Evolutionary conservation across 1,284 basidiomycete genomes (phyloP).

Genomic region (Cutaneotrichosporon dermatis): DNA sequence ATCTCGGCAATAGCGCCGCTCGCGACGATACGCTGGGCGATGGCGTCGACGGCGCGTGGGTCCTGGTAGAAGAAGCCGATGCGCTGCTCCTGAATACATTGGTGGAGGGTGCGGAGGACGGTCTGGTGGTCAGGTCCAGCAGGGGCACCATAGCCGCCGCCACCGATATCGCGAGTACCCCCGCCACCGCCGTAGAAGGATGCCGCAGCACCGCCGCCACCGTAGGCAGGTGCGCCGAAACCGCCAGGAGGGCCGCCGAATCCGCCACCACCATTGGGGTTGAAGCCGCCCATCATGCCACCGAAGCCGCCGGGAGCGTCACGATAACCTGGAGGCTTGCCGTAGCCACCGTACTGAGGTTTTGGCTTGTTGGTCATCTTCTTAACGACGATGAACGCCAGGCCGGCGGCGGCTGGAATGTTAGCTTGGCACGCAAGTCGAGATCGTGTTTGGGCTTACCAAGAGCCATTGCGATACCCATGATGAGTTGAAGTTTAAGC

Average conservation of each 20-base stretch:
- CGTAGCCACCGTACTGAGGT: slow-evolving; percentile 2
- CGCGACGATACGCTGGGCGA: slow-evolving; percentile 48
- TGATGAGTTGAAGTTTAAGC: neutral
- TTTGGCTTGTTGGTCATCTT: slow-evolving; percentile 16
- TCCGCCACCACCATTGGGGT: no score
- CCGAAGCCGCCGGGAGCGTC: neutral
- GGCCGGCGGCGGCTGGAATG: slow-evolving; percentile 9
- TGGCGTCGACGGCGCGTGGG: slow-evolving; percentile 45
- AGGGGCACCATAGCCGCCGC: neutral
- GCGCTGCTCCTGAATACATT: slow-evolving; percentile 49
- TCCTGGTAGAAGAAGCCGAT: slow-evolving; percentile 51
- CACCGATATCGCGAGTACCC: slow-evolving; percentile 5
- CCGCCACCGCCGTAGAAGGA: slow-evolving; percentile 4
- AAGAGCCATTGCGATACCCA: slow-evolving; percentile 16
- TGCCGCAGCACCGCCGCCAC: slow-evolving; percentile 2
- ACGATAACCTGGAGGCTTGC: slow-evolving; percentile 3
- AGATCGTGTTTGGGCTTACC: neutral
- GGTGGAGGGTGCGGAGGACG: slow-evolving; percentile 26
- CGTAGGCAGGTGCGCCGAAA: neutral
- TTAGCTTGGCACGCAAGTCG: neutral
- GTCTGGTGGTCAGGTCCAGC: slow-evolving; percentile 6
- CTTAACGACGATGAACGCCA: slow-evolving; percentile 19
- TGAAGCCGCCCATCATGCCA: neutral
- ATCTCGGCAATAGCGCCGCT: slow-evolving; percentile 45
- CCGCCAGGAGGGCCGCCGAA: neutral